Evolutionary conservation across 306 rosid species (phyloP), one percentile per base, ranked within the genome.

Genomic region (Pyrus pyrifolia): DNA sequence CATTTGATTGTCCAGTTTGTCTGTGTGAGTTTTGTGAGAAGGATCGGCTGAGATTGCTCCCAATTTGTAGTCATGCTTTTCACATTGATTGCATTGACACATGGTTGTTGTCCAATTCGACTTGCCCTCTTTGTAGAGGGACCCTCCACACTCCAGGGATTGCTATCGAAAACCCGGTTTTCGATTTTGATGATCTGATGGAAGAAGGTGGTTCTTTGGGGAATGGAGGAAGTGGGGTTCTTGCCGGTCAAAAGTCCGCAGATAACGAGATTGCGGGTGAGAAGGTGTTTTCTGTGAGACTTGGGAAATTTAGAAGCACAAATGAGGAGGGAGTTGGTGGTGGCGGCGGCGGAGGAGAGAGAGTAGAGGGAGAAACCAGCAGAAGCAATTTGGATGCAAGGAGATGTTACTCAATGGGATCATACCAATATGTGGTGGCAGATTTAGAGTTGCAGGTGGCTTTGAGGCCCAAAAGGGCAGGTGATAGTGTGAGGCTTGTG

Each of bases 71-170:
- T 30, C 98, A 94, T 86, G 98, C 98, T 73, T 91, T 94, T 62
- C 98, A 91, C 78, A 80, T 90, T 42, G 87, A 86, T 70, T 91
- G 98, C 78, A 91, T 94, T 74, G 98, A 91, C 83, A 90, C 97
- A 44, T 94, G 98, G 97, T 81, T 94, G 27, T 68, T 94, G 70
- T 87, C 97, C 23, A 94, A 94, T 85, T 88, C 98, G 75, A 94
- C 96, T 27, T 94, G 96, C 81, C 98, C 97, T 78, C 96, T 94
- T 21, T 94, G 97, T 81, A 87, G 98, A 88, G 97, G 97, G 30
- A 79, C 84, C 52, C 90, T 94, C 27, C 85, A 85, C 78, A 68
- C 85, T 0, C 79, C 91, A 33, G 96, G 91, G 30, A 68, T 89
- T 83, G 27, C 87, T 31, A 60, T 88, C 66, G 97, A 94, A 73